Evolutionary conservation across 768 basidiomycete genomes (phyloP).

Genomic region (Paxillus ammoniavirescens): DNA sequence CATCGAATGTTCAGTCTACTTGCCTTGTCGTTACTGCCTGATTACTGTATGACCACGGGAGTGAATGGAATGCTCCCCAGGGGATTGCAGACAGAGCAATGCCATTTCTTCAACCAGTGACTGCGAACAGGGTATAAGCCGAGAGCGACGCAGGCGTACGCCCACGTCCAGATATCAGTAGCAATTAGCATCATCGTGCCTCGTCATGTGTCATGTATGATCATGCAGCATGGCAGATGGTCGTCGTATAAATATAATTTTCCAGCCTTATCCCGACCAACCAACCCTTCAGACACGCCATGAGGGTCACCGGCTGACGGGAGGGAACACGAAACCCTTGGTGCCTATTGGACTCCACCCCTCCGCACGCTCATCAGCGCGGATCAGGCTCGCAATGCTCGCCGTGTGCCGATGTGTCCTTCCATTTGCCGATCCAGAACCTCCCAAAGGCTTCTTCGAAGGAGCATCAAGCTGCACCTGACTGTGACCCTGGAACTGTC

Average conservation of each 20-base stretch:
- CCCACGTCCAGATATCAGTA: background rate
- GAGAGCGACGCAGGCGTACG: background rate
- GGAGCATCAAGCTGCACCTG: slow-evolving; percentile 8
- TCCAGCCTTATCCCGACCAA: background rate
- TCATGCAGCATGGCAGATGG: background rate
- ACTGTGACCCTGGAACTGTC: slow-evolving; percentile 1
- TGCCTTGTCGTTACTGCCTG: background rate
- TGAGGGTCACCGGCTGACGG: slow-evolving; percentile 25
- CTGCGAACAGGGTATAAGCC: slow-evolving; percentile 9
- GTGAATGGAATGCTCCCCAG: no score
- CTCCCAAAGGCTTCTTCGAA: slow-evolving; percentile 21
- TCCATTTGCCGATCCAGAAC: slow-evolving; percentile 21
- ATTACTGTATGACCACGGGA: no score
- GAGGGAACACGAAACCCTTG: slow-evolving; percentile 51
- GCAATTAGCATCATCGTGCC: background rate
- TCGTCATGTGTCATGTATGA: background rate
- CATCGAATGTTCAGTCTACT: background rate
- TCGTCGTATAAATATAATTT: background rate
- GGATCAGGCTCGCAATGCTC: slow-evolving; percentile 68
- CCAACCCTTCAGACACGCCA: background rate
- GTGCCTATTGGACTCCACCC: slow-evolving; percentile 76
- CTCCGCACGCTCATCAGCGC: slow-evolving; percentile 72
- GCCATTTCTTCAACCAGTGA: background rate
- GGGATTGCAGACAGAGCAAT: background rate
- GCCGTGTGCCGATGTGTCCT: slow-evolving; percentile 75